phyloP scores from a whole-genome alignment of 306 rosid genomes.

The Calophaca sinica region DNA sequence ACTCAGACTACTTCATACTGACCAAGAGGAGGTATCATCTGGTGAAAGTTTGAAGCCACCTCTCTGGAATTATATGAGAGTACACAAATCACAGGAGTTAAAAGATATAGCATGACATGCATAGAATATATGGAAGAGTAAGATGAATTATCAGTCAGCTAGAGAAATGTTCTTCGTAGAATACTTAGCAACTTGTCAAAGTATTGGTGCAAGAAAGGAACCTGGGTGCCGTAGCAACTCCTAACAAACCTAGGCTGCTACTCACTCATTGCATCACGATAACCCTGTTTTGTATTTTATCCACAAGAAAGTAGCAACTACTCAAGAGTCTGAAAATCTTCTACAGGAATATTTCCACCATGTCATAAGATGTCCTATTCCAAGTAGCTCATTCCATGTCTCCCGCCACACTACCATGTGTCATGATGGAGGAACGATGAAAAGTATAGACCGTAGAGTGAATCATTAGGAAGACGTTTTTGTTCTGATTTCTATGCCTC shows the following conservation, averaged over 20 bases:
- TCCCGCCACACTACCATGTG: background rate
- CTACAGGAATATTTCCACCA: background rate
- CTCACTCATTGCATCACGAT: background rate
- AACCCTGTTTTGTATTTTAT: constrained; percentile 1
- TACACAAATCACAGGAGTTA: constrained; percentile 7
- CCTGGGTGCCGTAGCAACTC: constrained; percentile 20
- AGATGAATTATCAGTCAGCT: constrained; percentile 1
- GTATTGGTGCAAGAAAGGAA: background rate
- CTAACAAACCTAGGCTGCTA: background rate
- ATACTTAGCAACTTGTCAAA: constrained; percentile 6
- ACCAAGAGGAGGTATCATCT: constrained; percentile 30
- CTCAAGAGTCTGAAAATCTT: background rate
- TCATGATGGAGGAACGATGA: background rate
- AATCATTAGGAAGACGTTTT: background rate
- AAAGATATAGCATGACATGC: constrained; percentile 16
- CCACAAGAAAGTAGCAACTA: background rate
- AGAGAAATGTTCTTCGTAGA: constrained; percentile 20
- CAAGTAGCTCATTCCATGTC: constrained; percentile 23
- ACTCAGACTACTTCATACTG: constrained; percentile 26
- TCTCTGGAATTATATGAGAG: constrained; percentile 27
- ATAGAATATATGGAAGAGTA: constrained; percentile 22
- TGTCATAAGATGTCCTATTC: background rate
- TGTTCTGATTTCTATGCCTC: background rate
- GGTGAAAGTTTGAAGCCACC: constrained; percentile 35
- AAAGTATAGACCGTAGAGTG: background rate